Conservation (phyloP, 2,329 filamentous ascomycete species). For the Cytospora chrysosperma region DNA sequence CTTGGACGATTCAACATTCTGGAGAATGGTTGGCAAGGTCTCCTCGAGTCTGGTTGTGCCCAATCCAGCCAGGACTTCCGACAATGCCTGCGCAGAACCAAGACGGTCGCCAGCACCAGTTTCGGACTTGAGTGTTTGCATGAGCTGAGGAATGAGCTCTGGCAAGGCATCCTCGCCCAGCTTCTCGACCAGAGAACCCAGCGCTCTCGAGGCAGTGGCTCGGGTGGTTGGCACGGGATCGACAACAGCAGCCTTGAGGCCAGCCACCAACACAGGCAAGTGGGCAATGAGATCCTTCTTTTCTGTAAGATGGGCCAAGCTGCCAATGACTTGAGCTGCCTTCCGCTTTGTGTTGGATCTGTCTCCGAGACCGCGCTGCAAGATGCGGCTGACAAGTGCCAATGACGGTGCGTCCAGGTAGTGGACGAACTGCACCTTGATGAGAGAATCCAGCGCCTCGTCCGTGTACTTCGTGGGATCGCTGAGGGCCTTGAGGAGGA, state of each 20-base stretch:
- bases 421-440: slow-evolving; percentile 98
- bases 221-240: slow-evolving; percentile 96
- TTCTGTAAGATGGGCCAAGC: slow-evolving; percentile 93
- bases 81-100: slow-evolving; percentile 93
- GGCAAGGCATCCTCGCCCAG: slow-evolving; percentile 94
- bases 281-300: slow-evolving; percentile 91
- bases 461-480: slow-evolving; percentile 98
- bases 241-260: slow-evolving; percentile 83
- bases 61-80: slow-evolving; percentile 91
- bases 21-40: slow-evolving; percentile 90
- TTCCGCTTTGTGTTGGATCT: slow-evolving; percentile 95
- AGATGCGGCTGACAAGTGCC: slow-evolving; percentile 89
- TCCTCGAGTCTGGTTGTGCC: slow-evolving; percentile 92
- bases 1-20: slow-evolving; percentile 92
- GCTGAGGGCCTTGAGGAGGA: slow-evolving; percentile 92
- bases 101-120: slow-evolving; percentile 94
- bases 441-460: slow-evolving; percentile 86
- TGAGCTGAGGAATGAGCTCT: slow-evolving; percentile 94
- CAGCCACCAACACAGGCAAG: slow-evolving; percentile 87
- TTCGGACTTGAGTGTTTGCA: slow-evolving; percentile 96
- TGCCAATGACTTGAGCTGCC: slow-evolving; percentile 95
- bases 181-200: slow-evolving; percentile 97
- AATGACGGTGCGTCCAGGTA: slow-evolving; percentile 97
- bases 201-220: slow-evolving; percentile 90
- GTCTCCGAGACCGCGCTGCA: slow-evolving; percentile 88